These are phyloP conservation scores for Sideroxylon spinosum DNA, from an alignment of 179 eudicot genomes.

Conservation along the genomic window DNA sequence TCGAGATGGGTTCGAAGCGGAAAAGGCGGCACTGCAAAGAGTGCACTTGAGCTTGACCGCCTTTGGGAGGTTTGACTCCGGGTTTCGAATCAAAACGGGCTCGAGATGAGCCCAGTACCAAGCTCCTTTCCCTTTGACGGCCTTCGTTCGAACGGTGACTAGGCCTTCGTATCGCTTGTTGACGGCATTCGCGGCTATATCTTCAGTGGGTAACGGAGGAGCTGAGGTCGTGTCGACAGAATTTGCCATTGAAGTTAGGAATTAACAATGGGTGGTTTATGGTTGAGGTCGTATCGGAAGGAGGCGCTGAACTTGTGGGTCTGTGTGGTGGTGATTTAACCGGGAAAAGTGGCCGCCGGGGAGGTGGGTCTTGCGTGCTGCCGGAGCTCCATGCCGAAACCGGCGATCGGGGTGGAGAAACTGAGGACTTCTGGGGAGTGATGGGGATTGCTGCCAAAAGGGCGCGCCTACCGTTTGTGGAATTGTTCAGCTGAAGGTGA, in stretches of 20 bases:
- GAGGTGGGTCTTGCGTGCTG: constrained; percentile 3
- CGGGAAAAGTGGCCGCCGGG: constrained; percentile 15
- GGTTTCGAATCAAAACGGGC: constrained; percentile 52
- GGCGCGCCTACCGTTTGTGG: not conserved
- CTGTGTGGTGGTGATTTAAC: constrained; percentile 1
- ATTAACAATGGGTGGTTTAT: not conserved
- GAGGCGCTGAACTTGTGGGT: not conserved
- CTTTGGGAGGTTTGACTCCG: constrained; percentile 56
- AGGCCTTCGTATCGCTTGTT: constrained; percentile 51
- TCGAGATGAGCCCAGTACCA: constrained; percentile 64
- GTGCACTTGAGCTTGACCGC: constrained; percentile 77
- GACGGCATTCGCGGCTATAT: constrained; percentile 36
- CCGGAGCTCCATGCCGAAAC: constrained; percentile 9
- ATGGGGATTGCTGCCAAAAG: not conserved
- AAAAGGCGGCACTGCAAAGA: constrained; percentile 55
- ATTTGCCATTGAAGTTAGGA: constrained; percentile 13
- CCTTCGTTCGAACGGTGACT: constrained; percentile 31
- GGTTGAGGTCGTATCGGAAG: not conserved
- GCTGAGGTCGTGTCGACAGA: not conserved
- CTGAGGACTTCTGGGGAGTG: not conserved
- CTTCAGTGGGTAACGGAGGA: constrained; percentile 27
- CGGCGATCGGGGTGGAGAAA: constrained; percentile 4
- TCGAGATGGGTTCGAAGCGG: constrained; percentile 86
- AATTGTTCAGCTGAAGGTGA: constrained; percentile 10
- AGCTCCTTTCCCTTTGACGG: constrained; percentile 55